Conservation (phyloP, 768 basidiomycete genomes). For the Boletus vinaceobasis region DNA sequence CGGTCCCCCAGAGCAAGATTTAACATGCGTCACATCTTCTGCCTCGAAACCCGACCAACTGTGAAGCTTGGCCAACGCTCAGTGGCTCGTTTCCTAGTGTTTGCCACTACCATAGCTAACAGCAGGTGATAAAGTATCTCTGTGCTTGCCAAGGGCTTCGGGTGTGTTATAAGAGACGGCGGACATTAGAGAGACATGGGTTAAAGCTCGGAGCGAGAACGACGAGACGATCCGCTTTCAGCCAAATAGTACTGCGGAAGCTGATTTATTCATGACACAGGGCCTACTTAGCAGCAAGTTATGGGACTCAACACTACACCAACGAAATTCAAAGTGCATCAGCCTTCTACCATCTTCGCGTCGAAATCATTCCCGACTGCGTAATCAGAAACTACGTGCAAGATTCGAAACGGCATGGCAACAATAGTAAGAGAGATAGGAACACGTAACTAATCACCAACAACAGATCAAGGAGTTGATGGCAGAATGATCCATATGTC, state of each 20-base stretch:
- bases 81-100: neutral
- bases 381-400: neutral
- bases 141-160: too few relatives aligned
- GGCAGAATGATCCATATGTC: neutral
- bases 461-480: neutral
- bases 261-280: neutral
- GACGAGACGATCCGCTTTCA: too few relatives aligned
- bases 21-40: too few relatives aligned
- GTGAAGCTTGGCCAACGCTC: neutral
- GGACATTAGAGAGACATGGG: neutral
- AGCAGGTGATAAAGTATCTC: too few relatives aligned
- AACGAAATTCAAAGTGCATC: too few relatives aligned
- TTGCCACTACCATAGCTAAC: too few relatives aligned
- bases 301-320: too few relatives aligned
- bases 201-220: too few relatives aligned
- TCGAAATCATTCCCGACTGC: too few relatives aligned
- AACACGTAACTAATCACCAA: neutral
- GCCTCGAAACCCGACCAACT: neutral
- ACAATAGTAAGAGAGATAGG: neutral
- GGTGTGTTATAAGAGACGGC: neutral
- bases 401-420: too few relatives aligned
- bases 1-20: neutral
- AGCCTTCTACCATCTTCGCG: neutral
- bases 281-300: too few relatives aligned
- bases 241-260: too few relatives aligned